Base-by-base conservation (phyloP, 106 monocot genomes). In the Phalaenopsis equestris region DNA sequence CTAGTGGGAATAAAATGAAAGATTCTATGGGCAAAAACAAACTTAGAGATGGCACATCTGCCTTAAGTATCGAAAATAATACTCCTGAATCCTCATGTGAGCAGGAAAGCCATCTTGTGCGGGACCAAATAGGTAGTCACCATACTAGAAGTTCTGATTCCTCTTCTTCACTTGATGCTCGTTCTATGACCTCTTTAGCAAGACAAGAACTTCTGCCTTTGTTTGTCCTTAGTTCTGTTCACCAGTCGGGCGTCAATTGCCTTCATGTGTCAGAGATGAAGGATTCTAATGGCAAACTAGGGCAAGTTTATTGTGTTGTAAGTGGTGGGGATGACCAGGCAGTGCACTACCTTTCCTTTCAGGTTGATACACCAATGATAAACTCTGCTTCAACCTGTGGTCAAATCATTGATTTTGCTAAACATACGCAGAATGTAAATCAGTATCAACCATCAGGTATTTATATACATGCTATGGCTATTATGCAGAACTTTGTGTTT, bases 321-420 rank as follows among this genome's bases (percentile, higher is more conserved):
- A 98, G 92, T 87, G 94, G 98, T 56, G 94, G 98, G 18, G 98
- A 98, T 84, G 98, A 98, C 80, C 98, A 98, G 78, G 92, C 98
- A 46, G 14, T 98, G 56, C 89, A 96, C 46, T 91, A 42, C 47
- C n/a, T 86, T 67, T 82, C 68, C 15, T 93, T 95, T 80, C 17
- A 41, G 41, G 41, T 83, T 91, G 80, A 79, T 24, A 24, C 30
- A 11, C 9, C 58, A 17, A 45, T 45, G 42, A 45, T 2, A 19
- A 76, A 77, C 47, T 17, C 24, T 18, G 56, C 11, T 55, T 55
- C 64, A 47, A 81, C 41, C 23, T 48, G 8, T 67, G 56, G 55
- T 18, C 10, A 81, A 18, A 55, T 24, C 30, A 57, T 24, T 43
- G 24, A 77, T 67, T 43, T 39, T 41, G 24, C 49, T 76, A 42